phyloP scores from a whole-genome alignment of 164 flowering plant genomes.

The Dillenia turbinata region DNA sequence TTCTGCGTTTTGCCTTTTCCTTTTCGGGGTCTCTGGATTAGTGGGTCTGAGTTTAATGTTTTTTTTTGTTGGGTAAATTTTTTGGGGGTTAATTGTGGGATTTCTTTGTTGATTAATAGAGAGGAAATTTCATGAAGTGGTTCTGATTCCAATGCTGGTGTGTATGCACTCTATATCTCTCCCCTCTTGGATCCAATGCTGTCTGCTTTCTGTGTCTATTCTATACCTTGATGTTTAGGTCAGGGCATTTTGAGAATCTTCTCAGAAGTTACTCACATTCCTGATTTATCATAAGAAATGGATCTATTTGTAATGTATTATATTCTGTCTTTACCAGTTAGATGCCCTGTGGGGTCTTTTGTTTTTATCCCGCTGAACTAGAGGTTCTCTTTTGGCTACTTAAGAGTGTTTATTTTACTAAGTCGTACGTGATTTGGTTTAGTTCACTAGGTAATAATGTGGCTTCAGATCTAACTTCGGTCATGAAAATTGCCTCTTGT shows the following conservation, averaged over 20 bases:
- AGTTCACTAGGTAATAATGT: neutral
- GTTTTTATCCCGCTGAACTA: constrained; percentile 5
- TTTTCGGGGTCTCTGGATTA: neutral
- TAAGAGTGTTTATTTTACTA: neutral
- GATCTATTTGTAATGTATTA: constrained; percentile 5
- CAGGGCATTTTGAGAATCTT: neutral
- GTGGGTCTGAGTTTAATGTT: neutral
- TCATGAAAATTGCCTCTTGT: too few relatives aligned
- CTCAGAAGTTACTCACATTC: neutral
- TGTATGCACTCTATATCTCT: neutral
- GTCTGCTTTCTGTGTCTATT: neutral
- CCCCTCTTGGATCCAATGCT: constrained; percentile 4
- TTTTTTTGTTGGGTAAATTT: neutral
- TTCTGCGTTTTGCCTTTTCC: constrained; percentile 4
- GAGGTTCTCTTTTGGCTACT: neutral
- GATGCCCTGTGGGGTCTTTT: constrained; percentile 6
- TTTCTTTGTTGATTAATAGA: neutral
- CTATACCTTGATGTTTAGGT: constrained; percentile 8
- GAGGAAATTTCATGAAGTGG: neutral
- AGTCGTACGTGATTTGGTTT: neutral
- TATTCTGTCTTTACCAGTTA: neutral
- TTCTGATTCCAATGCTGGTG: constrained; percentile 7
- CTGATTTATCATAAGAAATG: constrained; percentile 2
- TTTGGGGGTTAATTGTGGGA: neutral
- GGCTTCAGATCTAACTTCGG: neutral